Evolutionary conservation across 768 basidiomycete species (phyloP), one percentile per base, ranked within the genome.

Genomic region (Paxillus ammoniavirescens): DNA sequence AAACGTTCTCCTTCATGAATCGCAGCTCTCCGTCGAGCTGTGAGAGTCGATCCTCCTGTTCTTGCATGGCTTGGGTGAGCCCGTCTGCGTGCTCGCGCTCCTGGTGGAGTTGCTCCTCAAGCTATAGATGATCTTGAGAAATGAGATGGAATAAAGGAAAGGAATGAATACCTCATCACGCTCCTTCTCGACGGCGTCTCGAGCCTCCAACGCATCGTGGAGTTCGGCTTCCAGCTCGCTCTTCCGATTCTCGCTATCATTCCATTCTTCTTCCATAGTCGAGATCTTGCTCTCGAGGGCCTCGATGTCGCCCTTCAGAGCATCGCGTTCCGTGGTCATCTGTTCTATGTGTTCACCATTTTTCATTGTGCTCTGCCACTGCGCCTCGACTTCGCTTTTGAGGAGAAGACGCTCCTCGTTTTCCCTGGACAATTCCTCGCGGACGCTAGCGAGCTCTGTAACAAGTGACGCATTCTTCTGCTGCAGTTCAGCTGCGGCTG

Each of bases 311-410:
- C 42, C 23, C 46, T 45, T 59, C 18, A 57, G 42, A 5, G 40
- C 8, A 31, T 56, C 55, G 35, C 76, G 55, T 41, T 64, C 67
- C 7, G 60, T 55, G 62, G 68, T 67, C 35, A 82, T 65, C 30
- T 65, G 65, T 33, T 73, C 64, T 8, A 80, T 71, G 59, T 71
- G 73, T 58, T 84, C 83, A n/a, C 73, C 70, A 13, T 73, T 68
- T 54, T 73, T 72, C 69, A 88, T 86, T 8, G 86, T 82, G 52
- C 82, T 73, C 33, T 75, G 72, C 87, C 87, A 89, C 68, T 89
- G 87, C 9, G 82, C 81, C 61, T 89, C 84, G 31, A 89, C 65
- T 68, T 91, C 87, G 0, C 67, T 64, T 64, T 84, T 84, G 57
- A 89, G 68, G 21, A 80, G 71, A 7, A 52, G 65, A 42, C 73